Evolutionary conservation across 2,329 filamentous ascomycete species (phyloP).

Genomic region (Lasiodiplodia hormozganensis): DNA sequence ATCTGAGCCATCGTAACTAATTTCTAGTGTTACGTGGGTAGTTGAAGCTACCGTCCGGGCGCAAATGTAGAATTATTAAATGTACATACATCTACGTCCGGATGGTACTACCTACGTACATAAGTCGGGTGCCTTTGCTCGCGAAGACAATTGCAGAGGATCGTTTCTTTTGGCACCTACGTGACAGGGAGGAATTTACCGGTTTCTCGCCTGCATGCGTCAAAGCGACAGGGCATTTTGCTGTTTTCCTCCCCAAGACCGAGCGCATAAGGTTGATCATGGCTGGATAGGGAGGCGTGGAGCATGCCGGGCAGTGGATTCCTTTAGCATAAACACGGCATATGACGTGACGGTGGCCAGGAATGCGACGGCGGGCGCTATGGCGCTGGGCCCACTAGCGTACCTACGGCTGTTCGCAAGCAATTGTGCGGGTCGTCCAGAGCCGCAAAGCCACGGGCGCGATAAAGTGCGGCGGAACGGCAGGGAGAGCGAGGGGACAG

Average conservation of each 20-base stretch:
- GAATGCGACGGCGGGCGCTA: constrained; percentile 11
- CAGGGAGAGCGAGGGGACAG: constrained; percentile 1
- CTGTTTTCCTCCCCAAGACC: background rate
- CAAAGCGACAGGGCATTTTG: background rate
- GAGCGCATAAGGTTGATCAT: constrained; percentile 12
- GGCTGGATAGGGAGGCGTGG: background rate
- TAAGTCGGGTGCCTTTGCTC: too few relatives aligned
- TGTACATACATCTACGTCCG: too few relatives aligned
- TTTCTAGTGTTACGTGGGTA: too few relatives aligned
- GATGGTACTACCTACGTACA: too few relatives aligned
- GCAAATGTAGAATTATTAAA: too few relatives aligned
- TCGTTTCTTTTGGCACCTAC: too few relatives aligned
- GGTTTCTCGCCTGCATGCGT: background rate
- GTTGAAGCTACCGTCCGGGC: too few relatives aligned
- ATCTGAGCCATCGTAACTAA: too few relatives aligned
- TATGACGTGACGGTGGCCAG: constrained; percentile 11
- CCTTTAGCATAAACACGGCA: constrained; percentile 21
- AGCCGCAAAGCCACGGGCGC: constrained; percentile 23
- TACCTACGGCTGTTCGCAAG: background rate
- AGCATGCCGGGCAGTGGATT: constrained; percentile 2
- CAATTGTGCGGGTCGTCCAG: background rate
- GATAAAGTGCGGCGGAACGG: constrained; percentile 17
- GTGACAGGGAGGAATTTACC: background rate
- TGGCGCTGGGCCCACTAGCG: background rate
- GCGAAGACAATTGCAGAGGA: too few relatives aligned